Evolutionary conservation across 2,329 filamentous ascomycete genomes (phyloP).

Genomic region (Fusarium nisikadoi): DNA sequence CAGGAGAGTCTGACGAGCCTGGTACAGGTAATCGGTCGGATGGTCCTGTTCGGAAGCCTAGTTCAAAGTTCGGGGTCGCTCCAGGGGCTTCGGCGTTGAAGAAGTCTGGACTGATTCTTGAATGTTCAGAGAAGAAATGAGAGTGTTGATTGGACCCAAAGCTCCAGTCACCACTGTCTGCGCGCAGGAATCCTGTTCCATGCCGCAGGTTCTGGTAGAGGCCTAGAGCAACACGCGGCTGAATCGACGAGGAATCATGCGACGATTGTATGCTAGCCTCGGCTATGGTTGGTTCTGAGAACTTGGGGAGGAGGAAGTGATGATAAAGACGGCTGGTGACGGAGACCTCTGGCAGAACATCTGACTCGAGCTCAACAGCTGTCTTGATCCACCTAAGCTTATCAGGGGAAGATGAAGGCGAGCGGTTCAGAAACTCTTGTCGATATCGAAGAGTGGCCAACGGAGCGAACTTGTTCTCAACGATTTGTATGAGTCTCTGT

Average conservation of each 20-base stretch:
- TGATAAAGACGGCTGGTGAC: conserved; percentile 52
- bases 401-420: conserved; percentile 16
- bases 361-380: conserved; percentile 41
- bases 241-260: conserved; percentile 25
- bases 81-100: conserved; percentile 46
- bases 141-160: conserved; percentile 44
- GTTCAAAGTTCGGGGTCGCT: conserved; percentile 53
- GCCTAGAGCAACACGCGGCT: conserved; percentile 48
- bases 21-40: conserved; percentile 16
- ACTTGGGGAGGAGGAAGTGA: conserved; percentile 44
- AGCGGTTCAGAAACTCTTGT: conserved; percentile 52
- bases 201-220: conserved; percentile 48
- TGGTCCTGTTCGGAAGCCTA: conserved; percentile 52
- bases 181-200: conserved; percentile 52
- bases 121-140: conserved; percentile 49
- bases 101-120: conserved; percentile 45
- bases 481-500: conserved; percentile 51
- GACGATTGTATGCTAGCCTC: conserved; percentile 50
- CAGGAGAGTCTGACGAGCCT: conserved; percentile 25
- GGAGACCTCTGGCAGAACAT: conserved; percentile 52
- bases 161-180: conserved; percentile 57
- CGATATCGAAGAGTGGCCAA: conserved; percentile 51
- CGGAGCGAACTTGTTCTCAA: conserved; percentile 53
- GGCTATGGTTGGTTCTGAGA: conserved; percentile 48
- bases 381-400: conserved; percentile 41